A percentile compares a stretch with the other conserved stretches of the same genome.
Conservation (phyloP, 2,329 filamentous ascomycete genomes). For the Botrytis sinoallii region DNA sequence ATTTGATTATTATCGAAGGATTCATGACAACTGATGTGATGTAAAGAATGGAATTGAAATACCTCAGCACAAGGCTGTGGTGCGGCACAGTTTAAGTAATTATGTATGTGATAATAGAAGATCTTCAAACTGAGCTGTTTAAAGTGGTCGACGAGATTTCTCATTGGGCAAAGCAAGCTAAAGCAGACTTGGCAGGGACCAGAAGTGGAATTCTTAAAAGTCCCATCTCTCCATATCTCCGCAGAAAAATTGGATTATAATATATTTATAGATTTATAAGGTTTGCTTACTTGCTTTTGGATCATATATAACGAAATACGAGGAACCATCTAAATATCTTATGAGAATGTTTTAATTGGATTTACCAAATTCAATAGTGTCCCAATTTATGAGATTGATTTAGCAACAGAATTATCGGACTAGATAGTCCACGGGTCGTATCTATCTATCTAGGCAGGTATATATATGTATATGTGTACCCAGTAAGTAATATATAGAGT, state of each 20-base stretch:
- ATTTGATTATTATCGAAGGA: background rate
- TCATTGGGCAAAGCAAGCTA: background rate
- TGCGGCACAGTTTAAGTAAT: slow-evolving; percentile 1
- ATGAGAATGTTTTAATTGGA: background rate
- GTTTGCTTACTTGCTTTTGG: background rate
- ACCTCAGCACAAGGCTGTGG: slow-evolving; percentile 11
- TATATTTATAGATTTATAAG: background rate
- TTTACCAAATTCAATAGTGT: background rate
- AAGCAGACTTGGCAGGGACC: background rate
- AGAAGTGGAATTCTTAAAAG: background rate
- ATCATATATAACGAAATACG: background rate
- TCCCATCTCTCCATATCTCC: background rate
- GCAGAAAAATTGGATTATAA: background rate
- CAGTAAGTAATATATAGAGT: background rate
- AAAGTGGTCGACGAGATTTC: background rate
- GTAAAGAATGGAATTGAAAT: background rate
- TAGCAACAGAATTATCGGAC: background rate
- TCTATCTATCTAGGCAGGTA: too few relatives aligned
- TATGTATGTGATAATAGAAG: background rate
- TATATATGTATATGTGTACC: too few relatives aligned
- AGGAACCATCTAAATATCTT: background rate
- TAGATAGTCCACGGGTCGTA: too few relatives aligned
- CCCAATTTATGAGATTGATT: background rate
- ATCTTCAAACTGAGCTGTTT: background rate
- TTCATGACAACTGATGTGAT: background rate